A percentile compares a stretch with the other conserved stretches of the same genome.
These are phyloP conservation scores for Lasiodiplodia sp. DNA, from an alignment of 2,329 filamentous ascomycete species.

Conservation along the genomic window DNA sequence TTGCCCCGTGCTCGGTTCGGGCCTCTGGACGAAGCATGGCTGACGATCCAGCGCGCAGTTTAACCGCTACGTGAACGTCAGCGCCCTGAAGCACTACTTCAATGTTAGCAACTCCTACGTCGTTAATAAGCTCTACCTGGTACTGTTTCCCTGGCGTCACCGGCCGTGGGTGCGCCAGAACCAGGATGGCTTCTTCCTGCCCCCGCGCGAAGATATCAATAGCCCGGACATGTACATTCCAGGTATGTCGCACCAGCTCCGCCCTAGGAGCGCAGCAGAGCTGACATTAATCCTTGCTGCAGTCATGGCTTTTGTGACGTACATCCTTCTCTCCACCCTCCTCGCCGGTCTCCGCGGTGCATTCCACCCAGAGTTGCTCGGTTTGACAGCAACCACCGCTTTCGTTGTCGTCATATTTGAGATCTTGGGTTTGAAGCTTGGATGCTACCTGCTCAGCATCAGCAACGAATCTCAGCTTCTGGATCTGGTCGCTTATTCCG, in stretches of 20 bases:
- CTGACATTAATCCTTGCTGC: neutral
- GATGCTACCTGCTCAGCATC: conserved; percentile 92
- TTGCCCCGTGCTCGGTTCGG: neutral
- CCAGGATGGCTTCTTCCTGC: conserved; percentile 80
- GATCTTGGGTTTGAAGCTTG: conserved; percentile 87
- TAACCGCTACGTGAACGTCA: conserved; percentile 87
- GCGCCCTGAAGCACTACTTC: conserved; percentile 97
- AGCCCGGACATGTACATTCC: conserved; percentile 99
- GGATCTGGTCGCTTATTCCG: conserved; percentile 93
- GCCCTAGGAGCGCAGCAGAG: neutral
- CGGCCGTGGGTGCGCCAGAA: conserved; percentile 97
- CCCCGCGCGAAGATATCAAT: conserved; percentile 94
- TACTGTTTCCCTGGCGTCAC: conserved; percentile 97
- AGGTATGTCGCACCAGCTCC: conserved; percentile 32
- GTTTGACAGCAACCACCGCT: conserved; percentile 84
- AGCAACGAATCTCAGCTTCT: conserved; percentile 92
- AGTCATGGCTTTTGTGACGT: conserved; percentile 96
- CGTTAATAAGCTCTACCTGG: conserved; percentile 87
- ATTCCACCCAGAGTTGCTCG: conserved; percentile 93
- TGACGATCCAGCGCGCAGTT: conserved; percentile 56
- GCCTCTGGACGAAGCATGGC: neutral
- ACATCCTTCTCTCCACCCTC: conserved; percentile 91
- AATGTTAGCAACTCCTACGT: conserved; percentile 99
- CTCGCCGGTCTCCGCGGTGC: conserved; percentile 87
- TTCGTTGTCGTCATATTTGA: conserved; percentile 85